A percentile compares a stretch with the other conserved stretches of the same genome.
Evolutionary conservation across 768 basidiomycete genomes (phyloP).

Genomic region (Rhizopogon salebrosus): DNA sequence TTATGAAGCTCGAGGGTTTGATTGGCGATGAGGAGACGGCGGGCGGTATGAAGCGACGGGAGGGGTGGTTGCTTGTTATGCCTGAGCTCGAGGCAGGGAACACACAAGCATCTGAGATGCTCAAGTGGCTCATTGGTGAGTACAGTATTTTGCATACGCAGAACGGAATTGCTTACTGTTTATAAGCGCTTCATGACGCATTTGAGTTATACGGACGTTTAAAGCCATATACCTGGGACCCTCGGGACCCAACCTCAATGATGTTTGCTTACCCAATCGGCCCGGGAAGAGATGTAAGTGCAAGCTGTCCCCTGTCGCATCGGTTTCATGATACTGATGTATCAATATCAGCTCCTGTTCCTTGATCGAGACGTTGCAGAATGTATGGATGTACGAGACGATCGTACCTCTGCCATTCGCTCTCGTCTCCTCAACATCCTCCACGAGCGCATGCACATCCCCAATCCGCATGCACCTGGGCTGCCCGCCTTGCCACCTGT

Average conservation of each 20-base stretch:
- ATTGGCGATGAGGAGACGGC: slow-evolving; percentile 74
- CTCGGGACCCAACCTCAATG: slow-evolving; percentile 70
- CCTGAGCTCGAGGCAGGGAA: slow-evolving; percentile 69
- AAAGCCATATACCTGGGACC: slow-evolving; percentile 83
- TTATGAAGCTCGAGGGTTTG: slow-evolving; percentile 88
- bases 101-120: slow-evolving; percentile 73
- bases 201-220: slow-evolving; percentile 90
- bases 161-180: slow-evolving; percentile 8
- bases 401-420: slow-evolving; percentile 68
- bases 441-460: slow-evolving; percentile 54
- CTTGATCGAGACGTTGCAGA: slow-evolving; percentile 81
- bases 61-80: slow-evolving; percentile 89
- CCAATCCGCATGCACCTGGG: slow-evolving; percentile 14
- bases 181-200: slow-evolving; percentile 72
- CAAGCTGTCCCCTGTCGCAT: background rate
- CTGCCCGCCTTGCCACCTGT: slow-evolving; percentile 16
- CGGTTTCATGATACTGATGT: slow-evolving; percentile 10
- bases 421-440: slow-evolving; percentile 58
- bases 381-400: slow-evolving; percentile 68
- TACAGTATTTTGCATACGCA: slow-evolving; percentile 5
- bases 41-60: slow-evolving; percentile 60
- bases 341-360: slow-evolving; percentile 62
- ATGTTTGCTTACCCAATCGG: slow-evolving; percentile 96
- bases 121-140: slow-evolving; percentile 86
- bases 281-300: slow-evolving; percentile 71